phyloP scores from a whole-genome alignment of 2,329 filamentous ascomycete species.

The Colletotrichum eremochloae region DNA sequence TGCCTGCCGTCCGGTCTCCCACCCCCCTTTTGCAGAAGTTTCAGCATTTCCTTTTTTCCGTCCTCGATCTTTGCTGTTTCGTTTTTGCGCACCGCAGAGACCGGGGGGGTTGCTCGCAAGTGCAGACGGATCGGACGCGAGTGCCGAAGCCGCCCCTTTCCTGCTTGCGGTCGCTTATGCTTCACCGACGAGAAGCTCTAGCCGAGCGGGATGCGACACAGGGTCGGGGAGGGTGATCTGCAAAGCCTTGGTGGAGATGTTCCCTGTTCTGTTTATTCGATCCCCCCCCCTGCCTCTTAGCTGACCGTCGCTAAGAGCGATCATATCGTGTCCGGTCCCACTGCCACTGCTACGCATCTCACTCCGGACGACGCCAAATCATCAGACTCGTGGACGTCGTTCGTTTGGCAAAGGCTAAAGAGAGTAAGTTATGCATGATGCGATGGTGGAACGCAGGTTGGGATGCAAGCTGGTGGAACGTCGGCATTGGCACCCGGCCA shows the following conservation, averaged over 20 bases:
- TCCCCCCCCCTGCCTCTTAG: conserved; percentile 10
- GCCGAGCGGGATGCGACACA: conserved; percentile 2
- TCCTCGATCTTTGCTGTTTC: conserved; percentile 11
- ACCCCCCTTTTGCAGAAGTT: not conserved
- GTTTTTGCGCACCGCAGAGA: conserved; percentile 20
- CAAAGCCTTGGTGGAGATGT: conserved; percentile 2
- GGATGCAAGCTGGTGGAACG: conserved; percentile 24
- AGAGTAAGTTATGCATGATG: not conserved
- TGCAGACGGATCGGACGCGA: not conserved
- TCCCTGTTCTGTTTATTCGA: not conserved
- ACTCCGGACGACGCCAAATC: conserved; percentile 4
- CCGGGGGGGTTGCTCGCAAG: not conserved
- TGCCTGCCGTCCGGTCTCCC: conserved; percentile 18
- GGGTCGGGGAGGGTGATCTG: conserved; percentile 3
- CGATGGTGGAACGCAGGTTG: not conserved
- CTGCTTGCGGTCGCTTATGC: not conserved
- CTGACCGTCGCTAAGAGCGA: conserved; percentile 17
- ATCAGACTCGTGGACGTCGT: conserved; percentile 13
- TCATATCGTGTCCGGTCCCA: conserved; percentile 9
- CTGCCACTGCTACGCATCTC: not conserved
- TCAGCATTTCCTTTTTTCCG: conserved; percentile 1
- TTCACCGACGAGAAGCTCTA: not conserved
- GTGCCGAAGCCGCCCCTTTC: not conserved
- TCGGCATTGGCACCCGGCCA: not conserved
- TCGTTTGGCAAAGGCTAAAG: conserved; percentile 3